Evolutionary conservation across 1,284 basidiomycete genomes (phyloP).

Genomic region (Cutaneotrichosporon cyanovorans): DNA sequence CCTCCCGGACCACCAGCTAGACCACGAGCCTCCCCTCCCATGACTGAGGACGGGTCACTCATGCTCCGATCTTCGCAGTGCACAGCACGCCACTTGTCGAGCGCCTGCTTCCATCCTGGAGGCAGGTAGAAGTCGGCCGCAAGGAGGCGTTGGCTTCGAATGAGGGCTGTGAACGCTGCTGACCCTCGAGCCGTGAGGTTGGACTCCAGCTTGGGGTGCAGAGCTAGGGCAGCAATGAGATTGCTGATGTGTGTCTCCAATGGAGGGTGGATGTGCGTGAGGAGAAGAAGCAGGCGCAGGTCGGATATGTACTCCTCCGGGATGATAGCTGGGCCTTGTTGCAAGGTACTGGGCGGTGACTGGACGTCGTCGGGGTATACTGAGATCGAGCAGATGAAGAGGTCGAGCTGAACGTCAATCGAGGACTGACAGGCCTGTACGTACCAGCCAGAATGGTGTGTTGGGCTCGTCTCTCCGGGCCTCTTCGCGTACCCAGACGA

Average conservation of each 20-base stretch:
- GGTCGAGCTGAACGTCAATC: slow-evolving; percentile 25
- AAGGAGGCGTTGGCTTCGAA: slow-evolving; percentile 32
- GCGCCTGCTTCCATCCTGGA: slow-evolving; percentile 14
- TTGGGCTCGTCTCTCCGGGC: slow-evolving; percentile 9
- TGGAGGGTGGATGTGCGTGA: slow-evolving; percentile 37
- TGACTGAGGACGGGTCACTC: not conserved
- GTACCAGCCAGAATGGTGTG: slow-evolving; percentile 32
- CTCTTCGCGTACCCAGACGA: slow-evolving; percentile 36
- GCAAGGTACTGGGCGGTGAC: slow-evolving; percentile 10
- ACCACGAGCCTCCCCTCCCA: slow-evolving; percentile 4
- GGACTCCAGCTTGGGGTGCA: slow-evolving; percentile 29
- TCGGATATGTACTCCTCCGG: slow-evolving; percentile 23
- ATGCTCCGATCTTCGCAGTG: not conserved
- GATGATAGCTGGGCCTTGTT: slow-evolving; percentile 12
- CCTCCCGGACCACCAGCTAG: slow-evolving; percentile 29
- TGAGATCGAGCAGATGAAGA: slow-evolving; percentile 23
- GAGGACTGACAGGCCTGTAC: slow-evolving; percentile 1
- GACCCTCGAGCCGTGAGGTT: slow-evolving; percentile 25
- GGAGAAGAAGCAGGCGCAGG: slow-evolving; percentile 27
- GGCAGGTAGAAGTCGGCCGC: slow-evolving; percentile 24
- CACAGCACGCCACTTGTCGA: slow-evolving; percentile 10
- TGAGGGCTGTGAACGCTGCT: slow-evolving; percentile 19
- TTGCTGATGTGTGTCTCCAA: slow-evolving; percentile 35
- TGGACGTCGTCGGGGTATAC: slow-evolving; percentile 13
- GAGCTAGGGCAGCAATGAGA: slow-evolving; percentile 30